A percentile compares a stretch with the other conserved stretches of the same genome.
phyloP scores from a whole-genome alignment of 208 protist genomes.

The Leishmania martiniquensis region DNA sequence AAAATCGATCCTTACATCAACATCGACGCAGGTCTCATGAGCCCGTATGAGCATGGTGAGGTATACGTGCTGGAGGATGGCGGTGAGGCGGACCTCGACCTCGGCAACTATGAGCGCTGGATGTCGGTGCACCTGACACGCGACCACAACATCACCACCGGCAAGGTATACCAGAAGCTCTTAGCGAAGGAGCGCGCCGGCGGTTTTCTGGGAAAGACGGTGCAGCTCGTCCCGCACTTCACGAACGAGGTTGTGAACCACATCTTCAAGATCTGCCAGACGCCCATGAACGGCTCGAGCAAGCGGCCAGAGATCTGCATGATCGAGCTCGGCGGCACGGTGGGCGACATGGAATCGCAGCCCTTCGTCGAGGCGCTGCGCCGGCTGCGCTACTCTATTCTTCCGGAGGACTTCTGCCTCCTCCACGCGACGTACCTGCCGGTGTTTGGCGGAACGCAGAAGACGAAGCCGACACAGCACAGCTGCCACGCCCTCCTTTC shows the following conservation, averaged over 20 bases:
- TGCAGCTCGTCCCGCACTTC: constrained; percentile 98
- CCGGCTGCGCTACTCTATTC: constrained; percentile 83
- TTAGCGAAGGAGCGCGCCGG: constrained; percentile 97
- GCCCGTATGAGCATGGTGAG: constrained; percentile 98
- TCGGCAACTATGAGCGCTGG: constrained; percentile 99
- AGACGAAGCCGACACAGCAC: constrained; percentile 99
- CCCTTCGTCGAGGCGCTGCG: constrained; percentile 98
- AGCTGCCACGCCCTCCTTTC: constrained; percentile 95
- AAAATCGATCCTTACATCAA: constrained; percentile 99
- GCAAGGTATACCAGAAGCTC: constrained; percentile 98
- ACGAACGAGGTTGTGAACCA: constrained; percentile 92
- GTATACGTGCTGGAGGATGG: constrained; percentile 99
- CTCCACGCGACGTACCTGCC: constrained; percentile 92
- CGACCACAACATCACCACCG: constrained; percentile 99
- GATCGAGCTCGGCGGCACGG: constrained; percentile 98
- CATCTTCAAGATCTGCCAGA: constrained; percentile 89
- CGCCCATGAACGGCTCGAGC: constrained; percentile 79
- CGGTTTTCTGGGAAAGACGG: constrained; percentile 99
- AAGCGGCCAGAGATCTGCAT: constrained; percentile 95
- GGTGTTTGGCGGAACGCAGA: constrained; percentile 96
- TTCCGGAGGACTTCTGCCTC: constrained; percentile 86
- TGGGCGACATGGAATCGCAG: constrained; percentile 99
- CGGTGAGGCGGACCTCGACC: constrained; percentile 96
- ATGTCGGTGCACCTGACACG: constrained; percentile 93
- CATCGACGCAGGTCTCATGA: constrained; percentile 94